phyloP scores from a whole-genome alignment of 1,284 basidiomycete genomes.

The Ustilago sp. region DNA sequence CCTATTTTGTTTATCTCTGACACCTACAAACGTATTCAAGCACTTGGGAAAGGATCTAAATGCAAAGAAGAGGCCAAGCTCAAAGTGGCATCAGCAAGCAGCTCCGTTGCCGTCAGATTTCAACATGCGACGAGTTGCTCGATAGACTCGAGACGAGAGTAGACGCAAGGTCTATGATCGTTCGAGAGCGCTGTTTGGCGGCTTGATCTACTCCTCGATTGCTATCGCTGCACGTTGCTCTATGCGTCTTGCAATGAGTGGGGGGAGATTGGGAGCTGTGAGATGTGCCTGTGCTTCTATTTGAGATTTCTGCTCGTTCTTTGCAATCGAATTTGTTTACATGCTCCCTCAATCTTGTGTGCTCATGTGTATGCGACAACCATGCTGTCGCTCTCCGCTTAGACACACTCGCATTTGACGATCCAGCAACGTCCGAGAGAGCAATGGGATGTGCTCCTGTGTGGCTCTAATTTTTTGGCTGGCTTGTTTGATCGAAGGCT shows the following conservation, averaged over 20 bases:
- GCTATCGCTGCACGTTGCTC: not conserved
- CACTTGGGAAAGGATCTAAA: not conserved
- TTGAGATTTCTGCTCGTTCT: not conserved
- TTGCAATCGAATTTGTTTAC: constrained; percentile 1
- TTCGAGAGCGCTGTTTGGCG: not conserved
- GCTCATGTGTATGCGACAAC: too few species aligned
- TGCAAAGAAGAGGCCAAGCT: not conserved
- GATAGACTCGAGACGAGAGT: not conserved
- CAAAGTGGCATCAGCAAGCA: not conserved
- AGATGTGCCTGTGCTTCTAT: not conserved
- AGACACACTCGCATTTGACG: too few species aligned
- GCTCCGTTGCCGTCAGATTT: not conserved
- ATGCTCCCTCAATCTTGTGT: not conserved
- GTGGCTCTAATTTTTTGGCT: too few species aligned
- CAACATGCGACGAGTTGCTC: not conserved
- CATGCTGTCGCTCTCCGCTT: too few species aligned
- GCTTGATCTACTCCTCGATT: not conserved
- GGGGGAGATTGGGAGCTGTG: not conserved
- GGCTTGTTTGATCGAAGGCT: not conserved
- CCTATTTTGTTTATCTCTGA: constrained; percentile 45
- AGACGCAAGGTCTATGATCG: too few species aligned
- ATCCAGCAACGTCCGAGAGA: too few species aligned
- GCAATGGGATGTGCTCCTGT: too few species aligned
- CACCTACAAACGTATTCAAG: constrained; percentile 1
- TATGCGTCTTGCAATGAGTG: not conserved